A percentile compares a stretch with the other conserved stretches of the same genome.
Conservation (phyloP, 164 flowering plant species). For the Hamamelis virginiana region DNA sequence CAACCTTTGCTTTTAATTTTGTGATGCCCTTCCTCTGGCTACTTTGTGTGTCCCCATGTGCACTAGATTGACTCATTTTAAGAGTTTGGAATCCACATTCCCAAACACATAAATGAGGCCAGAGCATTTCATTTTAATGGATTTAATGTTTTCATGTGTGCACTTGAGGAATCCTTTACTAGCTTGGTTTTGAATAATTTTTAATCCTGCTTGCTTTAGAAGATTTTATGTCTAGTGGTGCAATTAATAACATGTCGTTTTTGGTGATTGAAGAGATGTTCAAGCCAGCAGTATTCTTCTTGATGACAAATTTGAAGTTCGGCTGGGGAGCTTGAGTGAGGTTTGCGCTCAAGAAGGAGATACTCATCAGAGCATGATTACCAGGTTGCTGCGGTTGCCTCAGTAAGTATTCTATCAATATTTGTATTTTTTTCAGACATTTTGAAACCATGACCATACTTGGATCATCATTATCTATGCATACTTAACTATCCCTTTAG, state of each 20-base stretch:
- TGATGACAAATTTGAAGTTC: constrained; percentile 97
- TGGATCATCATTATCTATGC: neutral
- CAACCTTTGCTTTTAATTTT: neutral
- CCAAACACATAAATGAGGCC: neutral
- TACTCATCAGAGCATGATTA: constrained; percentile 64
- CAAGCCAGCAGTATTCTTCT: constrained; percentile 98
- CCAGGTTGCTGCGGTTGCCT: constrained; percentile 77
- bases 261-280: constrained; percentile 65
- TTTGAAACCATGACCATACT: neutral
- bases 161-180: too few relatives aligned
- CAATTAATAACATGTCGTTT: constrained; percentile 17
- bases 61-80: neutral
- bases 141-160: too few relatives aligned
- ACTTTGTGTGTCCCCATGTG: neutral
- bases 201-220: neutral
- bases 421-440: constrained; percentile 2
- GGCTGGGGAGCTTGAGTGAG: constrained; percentile 90
- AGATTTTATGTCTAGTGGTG: constrained; percentile 4
- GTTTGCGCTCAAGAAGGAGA: constrained; percentile 85
- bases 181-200: too few relatives aligned
- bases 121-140: too few relatives aligned
- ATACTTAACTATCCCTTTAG: neutral
- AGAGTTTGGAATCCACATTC: neutral
- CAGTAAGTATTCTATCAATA: constrained; percentile 55
- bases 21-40: neutral